Base-by-base conservation (phyloP, 2,329 filamentous ascomycete species). In the Nothophoma quercina region DNA sequence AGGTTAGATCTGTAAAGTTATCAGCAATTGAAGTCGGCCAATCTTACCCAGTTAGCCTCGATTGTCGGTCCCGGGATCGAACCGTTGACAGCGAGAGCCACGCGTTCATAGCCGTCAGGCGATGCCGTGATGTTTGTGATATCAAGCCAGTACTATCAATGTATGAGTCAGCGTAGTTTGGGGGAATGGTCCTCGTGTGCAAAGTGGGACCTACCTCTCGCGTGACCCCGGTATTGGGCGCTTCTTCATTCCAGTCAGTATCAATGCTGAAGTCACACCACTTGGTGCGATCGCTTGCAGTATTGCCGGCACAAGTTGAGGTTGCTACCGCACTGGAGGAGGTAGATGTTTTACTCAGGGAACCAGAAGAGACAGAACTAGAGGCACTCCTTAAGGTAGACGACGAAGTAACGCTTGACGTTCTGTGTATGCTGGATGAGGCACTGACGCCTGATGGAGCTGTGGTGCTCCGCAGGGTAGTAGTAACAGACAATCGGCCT, bases 61-160 rank as follows among this genome's bases (percentile, higher is more conserved):
- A 91, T 86, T 21, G 75, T 73, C 1, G 90, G 90, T 44, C 89
- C 81, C 1, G 90, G 90, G 88, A 89, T 91, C 75, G 87, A 72
- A 4, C 83, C 84, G 65, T 95, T 93, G 76, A 95, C 88, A 38
- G 88, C 89, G 67, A 93, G 90, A 4, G 84, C 83, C n/a, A 85
- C 81, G 23, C 89, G 82, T 30, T 83, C 78, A 53, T 81, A 81
- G 18, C 86, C 87, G 75, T 93, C 90, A 0, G 90, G 90, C 63
- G 89, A 28, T 13, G 54, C 34, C 21, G 38, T 43, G 13, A 38
- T 51, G 19, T 51, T 43, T 18, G 38, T 43, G 45, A 49, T 41
- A 12, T 41, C 36, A 26, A 78, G 67, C 61, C 69, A 73, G 58
- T 78, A 79, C 60, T 77, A 25, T 12, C 7, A 12, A 8, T 18